Percentiles rank a stretch among this genome's conserved stretches.
Conservation (phyloP, 202 grass and related monocot species). For the Hordeum pubiflorum region DNA sequence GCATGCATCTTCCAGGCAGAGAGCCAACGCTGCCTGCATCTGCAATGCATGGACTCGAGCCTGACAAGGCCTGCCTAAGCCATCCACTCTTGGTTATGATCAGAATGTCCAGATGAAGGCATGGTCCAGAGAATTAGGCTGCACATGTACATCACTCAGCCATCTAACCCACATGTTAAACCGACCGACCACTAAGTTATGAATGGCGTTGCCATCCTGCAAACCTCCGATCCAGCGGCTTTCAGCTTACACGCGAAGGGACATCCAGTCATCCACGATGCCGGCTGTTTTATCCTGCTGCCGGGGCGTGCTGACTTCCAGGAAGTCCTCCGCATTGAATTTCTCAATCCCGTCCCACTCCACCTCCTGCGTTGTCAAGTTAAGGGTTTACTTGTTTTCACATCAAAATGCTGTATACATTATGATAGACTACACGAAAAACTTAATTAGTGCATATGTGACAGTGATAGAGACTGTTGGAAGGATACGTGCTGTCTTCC, state of each 20-base stretch:
- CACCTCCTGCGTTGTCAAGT: slow-evolving; percentile 25
- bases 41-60: too few relatives aligned
- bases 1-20: slow-evolving; percentile 3
- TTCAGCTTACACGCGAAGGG: slow-evolving; percentile 34
- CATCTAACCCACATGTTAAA: too few relatives aligned
- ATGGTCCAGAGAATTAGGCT: too few relatives aligned
- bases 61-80: too few relatives aligned
- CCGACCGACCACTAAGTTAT: too few relatives aligned
- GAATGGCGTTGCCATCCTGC: too few relatives aligned
- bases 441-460: too few relatives aligned
- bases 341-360: slow-evolving; percentile 42
- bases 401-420: neutral
- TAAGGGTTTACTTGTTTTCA: slow-evolving; percentile 26
- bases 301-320: slow-evolving; percentile 40
- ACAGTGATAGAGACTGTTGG: neutral
- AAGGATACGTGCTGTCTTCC: slow-evolving; percentile 82
- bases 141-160: too few relatives aligned
- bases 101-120: too few relatives aligned
- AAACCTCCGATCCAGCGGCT: too few relatives aligned
- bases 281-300: slow-evolving; percentile 34
- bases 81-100: too few relatives aligned
- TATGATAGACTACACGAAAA: neutral
- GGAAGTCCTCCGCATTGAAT: slow-evolving; percentile 37
- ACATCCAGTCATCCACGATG: neutral
- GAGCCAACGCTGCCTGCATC: too few relatives aligned